Percentiles rank a stretch among this genome's conserved stretches.
Conservation (phyloP, 2,329 filamentous ascomycete genomes). For the Chaetomium globosum region DNA sequence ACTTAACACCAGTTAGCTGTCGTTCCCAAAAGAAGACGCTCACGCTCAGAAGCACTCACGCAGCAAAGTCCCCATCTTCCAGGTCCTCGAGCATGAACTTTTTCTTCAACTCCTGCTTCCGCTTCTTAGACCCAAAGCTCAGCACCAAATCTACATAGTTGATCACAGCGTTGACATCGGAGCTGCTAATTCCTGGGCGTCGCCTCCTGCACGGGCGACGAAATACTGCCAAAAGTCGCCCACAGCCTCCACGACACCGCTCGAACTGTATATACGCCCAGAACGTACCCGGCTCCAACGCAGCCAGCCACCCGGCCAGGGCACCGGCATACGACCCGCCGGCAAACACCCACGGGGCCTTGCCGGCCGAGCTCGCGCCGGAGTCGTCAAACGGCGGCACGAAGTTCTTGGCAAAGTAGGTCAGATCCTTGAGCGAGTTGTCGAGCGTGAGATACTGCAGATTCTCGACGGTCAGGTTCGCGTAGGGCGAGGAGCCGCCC, state of each 20-base stretch:
- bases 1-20: constrained; percentile 21
- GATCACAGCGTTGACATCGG: constrained; percentile 55
- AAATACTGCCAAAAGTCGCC: constrained; percentile 61
- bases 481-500: constrained; percentile 46
- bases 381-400: constrained; percentile 54
- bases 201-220: constrained; percentile 54
- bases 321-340: constrained; percentile 61
- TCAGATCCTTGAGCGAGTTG: constrained; percentile 47
- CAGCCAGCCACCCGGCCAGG: constrained; percentile 56
- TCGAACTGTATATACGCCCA: constrained; percentile 62
- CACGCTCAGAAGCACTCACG: constrained; percentile 35
- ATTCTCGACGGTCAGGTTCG: constrained; percentile 43
- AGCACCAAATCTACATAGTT: constrained; percentile 54
- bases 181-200: constrained; percentile 60
- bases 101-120: constrained; percentile 51
- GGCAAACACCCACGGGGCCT: constrained; percentile 58
- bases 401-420: constrained; percentile 49
- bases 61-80: constrained; percentile 50
- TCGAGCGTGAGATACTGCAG: constrained; percentile 47
- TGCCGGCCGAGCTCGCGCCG: constrained; percentile 49
- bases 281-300: constrained; percentile 56
- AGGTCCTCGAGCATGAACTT: constrained; percentile 53
- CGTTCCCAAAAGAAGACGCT: background rate
- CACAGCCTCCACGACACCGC: constrained; percentile 57
- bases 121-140: constrained; percentile 44